Evolutionary conservation across 768 basidiomycete species (phyloP).

Genomic region (Kwoniella newhampshirensis): DNA sequence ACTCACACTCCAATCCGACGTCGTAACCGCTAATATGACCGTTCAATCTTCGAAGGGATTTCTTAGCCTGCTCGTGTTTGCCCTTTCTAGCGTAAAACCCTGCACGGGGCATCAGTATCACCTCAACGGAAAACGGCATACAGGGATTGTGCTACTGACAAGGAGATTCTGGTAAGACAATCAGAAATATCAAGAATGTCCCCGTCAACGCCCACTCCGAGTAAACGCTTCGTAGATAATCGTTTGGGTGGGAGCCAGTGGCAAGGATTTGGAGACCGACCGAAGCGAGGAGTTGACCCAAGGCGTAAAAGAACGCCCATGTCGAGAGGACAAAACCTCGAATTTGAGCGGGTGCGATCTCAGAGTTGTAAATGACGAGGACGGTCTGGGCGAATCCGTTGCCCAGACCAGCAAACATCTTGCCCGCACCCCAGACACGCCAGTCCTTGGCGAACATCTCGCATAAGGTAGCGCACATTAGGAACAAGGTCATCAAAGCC

Average conservation of each 20-base stretch:
- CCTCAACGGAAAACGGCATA: too few relatives aligned
- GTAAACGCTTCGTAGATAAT: not conserved
- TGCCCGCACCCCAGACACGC: conserved; percentile 8
- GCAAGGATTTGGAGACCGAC: conserved; percentile 13
- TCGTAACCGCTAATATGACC: conserved; percentile 11
- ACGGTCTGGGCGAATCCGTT: conserved; percentile 8
- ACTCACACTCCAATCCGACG: not conserved
- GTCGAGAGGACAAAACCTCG: conserved; percentile 9
- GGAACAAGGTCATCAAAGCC: too few relatives aligned
- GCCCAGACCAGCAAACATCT: conserved; percentile 10
- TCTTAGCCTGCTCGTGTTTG: conserved; percentile 6
- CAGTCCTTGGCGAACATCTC: conserved; percentile 15
- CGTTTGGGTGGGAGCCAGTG: conserved; percentile 6
- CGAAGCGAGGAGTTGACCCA: conserved; percentile 6
- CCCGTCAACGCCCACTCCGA: conserved; percentile 1
- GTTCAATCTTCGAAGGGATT: conserved; percentile 4
- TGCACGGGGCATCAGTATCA: not conserved
- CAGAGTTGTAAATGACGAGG: conserved; percentile 12
- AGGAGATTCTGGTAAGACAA: conserved; percentile 4
- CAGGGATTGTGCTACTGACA: too few relatives aligned
- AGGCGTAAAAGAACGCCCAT: conserved; percentile 7
- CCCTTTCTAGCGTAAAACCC: conserved; percentile 5
- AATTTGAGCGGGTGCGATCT: conserved; percentile 9
- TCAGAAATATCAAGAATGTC: not conserved
- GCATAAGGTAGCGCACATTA: not conserved